Percentiles rank a stretch among this genome's conserved stretches.
Conservation (phyloP, 352 stramenopile genomes). For the Phytophthora nicotianae region DNA sequence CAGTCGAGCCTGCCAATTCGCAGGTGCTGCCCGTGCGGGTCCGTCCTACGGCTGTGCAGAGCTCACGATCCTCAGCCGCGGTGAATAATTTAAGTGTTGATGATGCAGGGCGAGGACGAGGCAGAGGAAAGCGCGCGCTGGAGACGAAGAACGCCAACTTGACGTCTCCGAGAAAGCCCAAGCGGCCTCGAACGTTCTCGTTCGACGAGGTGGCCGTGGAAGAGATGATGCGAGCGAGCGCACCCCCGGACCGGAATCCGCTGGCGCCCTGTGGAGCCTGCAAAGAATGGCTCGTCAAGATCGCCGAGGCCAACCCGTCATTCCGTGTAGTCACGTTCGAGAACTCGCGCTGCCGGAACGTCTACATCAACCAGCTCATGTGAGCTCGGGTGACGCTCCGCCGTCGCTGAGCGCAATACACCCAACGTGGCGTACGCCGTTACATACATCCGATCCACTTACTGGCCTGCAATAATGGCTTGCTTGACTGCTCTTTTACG, state of each 20-base stretch:
- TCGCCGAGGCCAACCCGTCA: conserved; percentile 96
- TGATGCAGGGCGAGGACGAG: neutral
- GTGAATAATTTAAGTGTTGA: neutral
- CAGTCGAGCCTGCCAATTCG: conserved; percentile 4
- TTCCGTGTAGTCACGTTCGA: conserved; percentile 98
- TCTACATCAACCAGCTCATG: conserved; percentile 92
- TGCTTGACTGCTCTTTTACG: too few species aligned
- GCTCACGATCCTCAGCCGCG: conserved; percentile 11
- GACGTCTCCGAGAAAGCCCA: conserved; percentile 64
- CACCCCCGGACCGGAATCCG: conserved; percentile 92
- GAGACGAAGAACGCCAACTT: conserved; percentile 39
- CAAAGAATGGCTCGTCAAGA: conserved; percentile 99
- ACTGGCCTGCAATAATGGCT: too few species aligned
- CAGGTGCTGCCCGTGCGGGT: conserved; percentile 24
- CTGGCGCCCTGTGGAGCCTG: conserved; percentile 97
- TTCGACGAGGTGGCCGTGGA: conserved; percentile 73
- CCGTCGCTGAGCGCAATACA: conserved; percentile 5
- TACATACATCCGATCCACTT: too few species aligned
- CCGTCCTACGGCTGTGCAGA: conserved; percentile 19
- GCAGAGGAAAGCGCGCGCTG: conserved; percentile 30
- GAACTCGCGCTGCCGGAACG: conserved; percentile 91
- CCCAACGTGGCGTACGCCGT: neutral
- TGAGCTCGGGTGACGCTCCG: conserved; percentile 35
- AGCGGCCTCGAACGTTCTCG: conserved; percentile 84
- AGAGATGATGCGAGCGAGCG: conserved; percentile 35